Evolutionary conservation across 257 asterid species (phyloP).

Genomic region (Eucommia ulmoides): DNA sequence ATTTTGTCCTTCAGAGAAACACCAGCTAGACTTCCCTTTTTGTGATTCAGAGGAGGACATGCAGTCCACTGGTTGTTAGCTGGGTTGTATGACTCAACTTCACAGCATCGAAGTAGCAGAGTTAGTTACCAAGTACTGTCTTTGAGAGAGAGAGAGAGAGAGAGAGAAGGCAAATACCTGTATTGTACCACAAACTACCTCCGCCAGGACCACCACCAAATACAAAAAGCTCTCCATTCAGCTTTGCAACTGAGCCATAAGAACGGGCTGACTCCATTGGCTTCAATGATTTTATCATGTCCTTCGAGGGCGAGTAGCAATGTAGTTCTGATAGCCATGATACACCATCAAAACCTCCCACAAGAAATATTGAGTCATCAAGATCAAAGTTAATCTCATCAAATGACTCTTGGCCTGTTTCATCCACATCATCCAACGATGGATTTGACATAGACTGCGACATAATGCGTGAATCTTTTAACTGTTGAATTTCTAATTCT

Average conservation of each 20-base stretch:
- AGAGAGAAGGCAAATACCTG: constrained; percentile 33
- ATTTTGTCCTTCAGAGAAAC: constrained; percentile 54
- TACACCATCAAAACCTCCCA: constrained; percentile 78
- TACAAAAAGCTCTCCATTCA: constrained; percentile 53
- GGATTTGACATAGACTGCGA: constrained; percentile 35
- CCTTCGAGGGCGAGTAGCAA: constrained; percentile 54
- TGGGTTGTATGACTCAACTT: constrained; percentile 76
- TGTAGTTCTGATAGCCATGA: constrained; percentile 51
- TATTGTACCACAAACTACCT: constrained; percentile 40
- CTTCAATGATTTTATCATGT: constrained; percentile 42
- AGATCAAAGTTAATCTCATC: constrained; percentile 26
- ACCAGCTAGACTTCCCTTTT: constrained; percentile 68
- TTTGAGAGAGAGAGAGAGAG: not conserved
- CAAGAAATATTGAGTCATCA: constrained; percentile 41
- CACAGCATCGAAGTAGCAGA: constrained; percentile 11
- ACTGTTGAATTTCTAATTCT: constrained; percentile 40
- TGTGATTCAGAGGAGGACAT: constrained; percentile 40
- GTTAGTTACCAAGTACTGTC: not conserved
- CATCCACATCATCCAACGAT: constrained; percentile 18
- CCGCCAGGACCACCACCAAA: constrained; percentile 76
- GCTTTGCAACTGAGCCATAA: constrained; percentile 46
- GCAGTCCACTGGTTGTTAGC: constrained; percentile 45
- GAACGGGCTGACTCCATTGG: constrained; percentile 57
- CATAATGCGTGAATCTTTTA: constrained; percentile 26
- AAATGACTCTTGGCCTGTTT: constrained; percentile 14